Base-by-base conservation (phyloP, 805 yeast genomes). In the Barnettozyma siamensis region DNA sequence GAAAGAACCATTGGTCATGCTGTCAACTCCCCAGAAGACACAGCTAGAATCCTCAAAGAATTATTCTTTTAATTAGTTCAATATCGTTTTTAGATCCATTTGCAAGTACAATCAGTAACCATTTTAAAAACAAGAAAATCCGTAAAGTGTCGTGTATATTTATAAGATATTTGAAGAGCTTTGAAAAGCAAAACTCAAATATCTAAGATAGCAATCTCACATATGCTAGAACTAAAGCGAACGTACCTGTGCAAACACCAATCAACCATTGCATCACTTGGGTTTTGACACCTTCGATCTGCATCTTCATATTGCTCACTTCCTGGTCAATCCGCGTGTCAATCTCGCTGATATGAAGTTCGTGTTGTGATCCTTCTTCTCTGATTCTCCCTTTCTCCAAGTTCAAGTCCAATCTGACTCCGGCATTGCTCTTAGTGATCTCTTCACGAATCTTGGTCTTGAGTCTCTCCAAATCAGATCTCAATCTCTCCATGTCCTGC, bases 241-340 rank as follows among this genome's bases (percentile, higher is more conserved):
- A 87, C 1, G 97, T 86, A 83, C 98, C 99, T 2, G 98, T 89
- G 58, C 95, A 86, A 16, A 93, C 97, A 70, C 98, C 98, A 54
- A 93, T 88, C 48, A 93, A 73, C 99, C 99, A 93, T 65, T 93
- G 99, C 81, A 88, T 78, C 37, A 93, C 97, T 61, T 93, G 97
- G 2, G 96, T 87, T 66, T 93, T 93, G 26, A 91, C 96, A 33
- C 87, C 80, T 57, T 93, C 96, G 50, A 93, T 88, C 64, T 91
- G 96, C 72, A 89, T 86, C 63, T 86, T 89, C 78, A 93, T 86
- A 59, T 93, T 91, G 31, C 91, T 83, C 21, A 93, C 83, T 56
- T 93, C 99, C 63, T 93, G 95, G 60, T 93, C 97, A 41, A 93
- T 89, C 48, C 96, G 73, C 4, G 96, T 87, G 58, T 88, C 94